Evolutionary conservation across 441 rosid species (phyloP).

Genomic region (Raphanus hybrid): DNA sequence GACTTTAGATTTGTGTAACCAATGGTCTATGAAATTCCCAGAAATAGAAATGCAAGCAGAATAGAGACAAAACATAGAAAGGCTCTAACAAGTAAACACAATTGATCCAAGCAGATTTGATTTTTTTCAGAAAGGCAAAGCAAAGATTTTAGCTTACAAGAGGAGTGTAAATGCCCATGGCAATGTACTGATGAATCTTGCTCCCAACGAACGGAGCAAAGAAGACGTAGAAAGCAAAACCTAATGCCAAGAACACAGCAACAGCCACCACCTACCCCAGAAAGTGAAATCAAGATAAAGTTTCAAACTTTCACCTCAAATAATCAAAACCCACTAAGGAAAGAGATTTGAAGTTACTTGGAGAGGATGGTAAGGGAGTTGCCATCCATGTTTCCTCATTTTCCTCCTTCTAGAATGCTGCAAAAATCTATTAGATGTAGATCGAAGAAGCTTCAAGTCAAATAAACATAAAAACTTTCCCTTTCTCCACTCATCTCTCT

Average conservation of each 20-base stretch:
- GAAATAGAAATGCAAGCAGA: neutral
- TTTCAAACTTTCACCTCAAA: slow-evolving; percentile 34
- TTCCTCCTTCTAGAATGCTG: slow-evolving; percentile 47
- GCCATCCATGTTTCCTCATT: slow-evolving; percentile 99
- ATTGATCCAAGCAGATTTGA: slow-evolving; percentile 35
- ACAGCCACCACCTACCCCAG: slow-evolving; percentile 89
- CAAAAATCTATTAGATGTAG: slow-evolving; percentile 42
- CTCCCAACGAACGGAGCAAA: slow-evolving; percentile 98
- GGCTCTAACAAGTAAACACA: slow-evolving; percentile 29
- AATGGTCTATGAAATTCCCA: slow-evolving; percentile 24
- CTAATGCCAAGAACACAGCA: slow-evolving; percentile 96
- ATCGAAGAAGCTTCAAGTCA: slow-evolving; percentile 34
- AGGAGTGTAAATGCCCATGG: slow-evolving; percentile 93
- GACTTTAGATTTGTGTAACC: slow-evolving; percentile 24
- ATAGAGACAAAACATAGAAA: slow-evolving; percentile 29
- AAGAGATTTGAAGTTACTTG: slow-evolving; percentile 56
- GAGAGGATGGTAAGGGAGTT: slow-evolving; percentile 97
- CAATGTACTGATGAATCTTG: slow-evolving; percentile 75
- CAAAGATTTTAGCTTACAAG: slow-evolving; percentile 55
- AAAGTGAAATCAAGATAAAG: slow-evolving; percentile 18
- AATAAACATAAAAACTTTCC: slow-evolving; percentile 34
- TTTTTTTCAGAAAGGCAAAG: slow-evolving; percentile 29
- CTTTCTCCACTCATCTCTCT: slow-evolving; percentile 56
- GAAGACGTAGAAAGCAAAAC: slow-evolving; percentile 98
- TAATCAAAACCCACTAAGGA: slow-evolving; percentile 36